phyloP scores from a whole-genome alignment of 306 rosid species.

The Gillenia trifoliata region DNA sequence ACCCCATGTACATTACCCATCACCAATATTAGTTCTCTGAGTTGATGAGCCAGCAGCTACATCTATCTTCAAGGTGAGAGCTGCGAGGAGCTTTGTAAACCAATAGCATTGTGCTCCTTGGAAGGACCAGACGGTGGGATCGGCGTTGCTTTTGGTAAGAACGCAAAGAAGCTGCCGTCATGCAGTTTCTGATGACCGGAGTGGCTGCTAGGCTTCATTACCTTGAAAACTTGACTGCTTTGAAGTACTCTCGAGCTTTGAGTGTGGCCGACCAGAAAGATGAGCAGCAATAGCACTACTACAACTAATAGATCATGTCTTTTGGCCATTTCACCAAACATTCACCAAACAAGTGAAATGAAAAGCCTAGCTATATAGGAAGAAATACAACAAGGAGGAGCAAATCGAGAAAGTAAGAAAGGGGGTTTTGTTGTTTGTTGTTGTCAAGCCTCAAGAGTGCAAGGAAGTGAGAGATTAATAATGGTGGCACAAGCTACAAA shows the following conservation, averaged over 20 bases:
- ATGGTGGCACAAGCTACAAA: slow-evolving; percentile 7
- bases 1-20: not conserved
- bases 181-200: slow-evolving; percentile 20
- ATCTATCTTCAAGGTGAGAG: slow-evolving; percentile 38
- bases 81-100: slow-evolving; percentile 38
- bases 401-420: not conserved
- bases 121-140: slow-evolving; percentile 92
- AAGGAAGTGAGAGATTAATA: slow-evolving; percentile 4
- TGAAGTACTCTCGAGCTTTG: slow-evolving; percentile 27
- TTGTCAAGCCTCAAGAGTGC: not conserved
- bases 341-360: slow-evolving; percentile 9
- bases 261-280: slow-evolving; percentile 22
- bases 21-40: not conserved
- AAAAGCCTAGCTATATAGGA: not conserved
- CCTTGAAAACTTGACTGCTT: slow-evolving; percentile 27
- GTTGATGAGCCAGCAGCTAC: not conserved
- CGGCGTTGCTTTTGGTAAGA: slow-evolving; percentile 57
- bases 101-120: slow-evolving; percentile 58
- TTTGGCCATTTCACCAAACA: slow-evolving; percentile 42
- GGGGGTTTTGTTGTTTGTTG: not conserved
- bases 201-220: slow-evolving; percentile 24
- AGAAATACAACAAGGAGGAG: not conserved
- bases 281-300: slow-evolving; percentile 20
- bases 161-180: slow-evolving; percentile 39
- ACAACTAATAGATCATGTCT: slow-evolving; percentile 10